phyloP scores from a whole-genome alignment of 2,329 filamentous ascomycete species.

The Thelonectria blattea region DNA sequence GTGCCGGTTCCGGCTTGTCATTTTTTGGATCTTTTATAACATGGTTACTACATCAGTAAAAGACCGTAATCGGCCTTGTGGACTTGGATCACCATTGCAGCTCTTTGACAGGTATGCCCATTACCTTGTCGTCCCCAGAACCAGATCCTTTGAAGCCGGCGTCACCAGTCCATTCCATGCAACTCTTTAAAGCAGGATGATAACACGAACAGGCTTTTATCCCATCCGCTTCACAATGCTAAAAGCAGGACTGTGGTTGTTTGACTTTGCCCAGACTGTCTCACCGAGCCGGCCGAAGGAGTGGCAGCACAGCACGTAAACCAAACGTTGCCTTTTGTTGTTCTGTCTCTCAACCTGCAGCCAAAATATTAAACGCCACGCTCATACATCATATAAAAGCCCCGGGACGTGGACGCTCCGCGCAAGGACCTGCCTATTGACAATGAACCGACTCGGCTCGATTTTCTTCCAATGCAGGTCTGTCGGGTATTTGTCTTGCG shows the following conservation, averaged over 20 bases:
- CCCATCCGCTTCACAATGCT: neutral
- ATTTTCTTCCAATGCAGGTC: slow-evolving; percentile 33
- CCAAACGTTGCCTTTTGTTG: slow-evolving; percentile 29
- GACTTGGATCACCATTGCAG: neutral
- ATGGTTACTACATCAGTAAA: neutral
- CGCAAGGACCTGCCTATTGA: slow-evolving; percentile 22
- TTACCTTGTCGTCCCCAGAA: neutral
- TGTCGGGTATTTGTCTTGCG: slow-evolving; percentile 36
- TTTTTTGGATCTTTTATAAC: neutral
- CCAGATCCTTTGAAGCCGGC: neutral
- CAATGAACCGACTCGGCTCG: slow-evolving; percentile 28
- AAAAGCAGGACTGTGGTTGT: neutral
- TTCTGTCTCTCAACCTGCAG: slow-evolving; percentile 37
- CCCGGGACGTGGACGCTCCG: slow-evolving; percentile 26
- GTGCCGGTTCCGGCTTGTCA: neutral
- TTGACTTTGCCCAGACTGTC: neutral
- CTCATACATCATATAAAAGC: slow-evolving; percentile 43
- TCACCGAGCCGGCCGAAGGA: slow-evolving; percentile 22
- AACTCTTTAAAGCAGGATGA: neutral
- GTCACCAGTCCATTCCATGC: neutral
- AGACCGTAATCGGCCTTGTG: neutral
- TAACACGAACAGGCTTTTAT: neutral
- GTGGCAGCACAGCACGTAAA: slow-evolving; percentile 27
- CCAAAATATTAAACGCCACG: slow-evolving; percentile 45
- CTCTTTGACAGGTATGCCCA: neutral